Evolutionary conservation across 257 asterid genomes (phyloP).

Genomic region (Osmanthus fragrans): DNA sequence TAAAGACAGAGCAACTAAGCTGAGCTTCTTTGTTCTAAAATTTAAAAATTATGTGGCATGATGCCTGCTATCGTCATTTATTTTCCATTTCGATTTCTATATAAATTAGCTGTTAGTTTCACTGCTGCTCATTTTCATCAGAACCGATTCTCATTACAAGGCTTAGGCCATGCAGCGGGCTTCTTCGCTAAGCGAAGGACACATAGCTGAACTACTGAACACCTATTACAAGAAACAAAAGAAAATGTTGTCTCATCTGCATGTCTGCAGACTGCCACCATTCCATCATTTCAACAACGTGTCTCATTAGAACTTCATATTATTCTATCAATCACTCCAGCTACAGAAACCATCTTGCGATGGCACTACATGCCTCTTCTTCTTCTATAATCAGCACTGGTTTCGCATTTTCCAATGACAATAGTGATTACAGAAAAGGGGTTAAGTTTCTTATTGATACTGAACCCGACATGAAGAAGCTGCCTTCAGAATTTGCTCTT

Average conservation of each 20-base stretch:
- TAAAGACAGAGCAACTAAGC: too few species aligned
- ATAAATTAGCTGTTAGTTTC: too few species aligned
- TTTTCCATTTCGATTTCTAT: too few species aligned
- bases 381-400: background rate
- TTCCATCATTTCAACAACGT: background rate
- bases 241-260: slow-evolving; percentile 23
- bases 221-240: background rate
- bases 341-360: background rate
- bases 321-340: background rate
- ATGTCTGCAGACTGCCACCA: slow-evolving; percentile 38
- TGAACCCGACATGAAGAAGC: slow-evolving; percentile 25
- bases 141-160: too few species aligned
- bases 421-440: slow-evolving; percentile 34
- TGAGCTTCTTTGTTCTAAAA: too few species aligned
- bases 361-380: slow-evolving; percentile 3
- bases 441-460: slow-evolving; percentile 43
- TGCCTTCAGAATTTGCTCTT: slow-evolving; percentile 40
- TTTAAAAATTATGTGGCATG: too few species aligned
- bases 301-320: background rate
- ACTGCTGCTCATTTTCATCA: too few species aligned
- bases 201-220: background rate
- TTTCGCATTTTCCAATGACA: too few species aligned
- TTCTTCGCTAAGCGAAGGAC: too few species aligned
- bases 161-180: too few species aligned
- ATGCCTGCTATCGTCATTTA: too few species aligned